phyloP scores from a whole-genome alignment of 164 flowering plant genomes.

The Sextonia rubra region DNA sequence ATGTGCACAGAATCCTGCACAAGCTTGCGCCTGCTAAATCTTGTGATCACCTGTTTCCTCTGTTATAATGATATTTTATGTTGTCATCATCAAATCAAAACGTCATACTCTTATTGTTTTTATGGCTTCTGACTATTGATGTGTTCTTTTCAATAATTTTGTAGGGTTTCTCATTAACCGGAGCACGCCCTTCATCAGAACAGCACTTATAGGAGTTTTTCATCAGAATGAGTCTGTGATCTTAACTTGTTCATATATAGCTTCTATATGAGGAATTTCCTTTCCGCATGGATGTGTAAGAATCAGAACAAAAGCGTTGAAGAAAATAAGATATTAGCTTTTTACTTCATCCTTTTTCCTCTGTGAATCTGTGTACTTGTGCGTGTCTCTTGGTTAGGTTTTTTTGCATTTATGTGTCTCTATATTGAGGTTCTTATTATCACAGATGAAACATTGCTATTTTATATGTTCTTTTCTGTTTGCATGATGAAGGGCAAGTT shows the following conservation, averaged over 20 bases:
- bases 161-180: constrained; percentile 3
- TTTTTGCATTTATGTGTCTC: not conserved
- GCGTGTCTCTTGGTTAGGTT: not conserved
- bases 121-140: not conserved
- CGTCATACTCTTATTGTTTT: not conserved
- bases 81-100: not conserved
- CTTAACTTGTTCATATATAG: not conserved
- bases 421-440: not conserved
- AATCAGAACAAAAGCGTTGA: constrained; percentile 1
- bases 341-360: not conserved
- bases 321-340: not conserved
- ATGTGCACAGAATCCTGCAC: not conserved
- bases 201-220: not conserved
- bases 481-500: not conserved
- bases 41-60: not conserved
- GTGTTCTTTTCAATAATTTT: not conserved
- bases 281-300: not conserved
- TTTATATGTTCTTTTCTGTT: not conserved
- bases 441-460: not conserved
- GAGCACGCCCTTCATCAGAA: not conserved
- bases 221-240: not conserved
- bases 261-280: not conserved
- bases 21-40: not conserved
- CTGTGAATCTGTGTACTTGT: not conserved
- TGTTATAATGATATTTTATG: not conserved